Evolutionary conservation across 805 yeast genomes (phyloP).

Genomic region (Ogataea paradorogensis): DNA sequence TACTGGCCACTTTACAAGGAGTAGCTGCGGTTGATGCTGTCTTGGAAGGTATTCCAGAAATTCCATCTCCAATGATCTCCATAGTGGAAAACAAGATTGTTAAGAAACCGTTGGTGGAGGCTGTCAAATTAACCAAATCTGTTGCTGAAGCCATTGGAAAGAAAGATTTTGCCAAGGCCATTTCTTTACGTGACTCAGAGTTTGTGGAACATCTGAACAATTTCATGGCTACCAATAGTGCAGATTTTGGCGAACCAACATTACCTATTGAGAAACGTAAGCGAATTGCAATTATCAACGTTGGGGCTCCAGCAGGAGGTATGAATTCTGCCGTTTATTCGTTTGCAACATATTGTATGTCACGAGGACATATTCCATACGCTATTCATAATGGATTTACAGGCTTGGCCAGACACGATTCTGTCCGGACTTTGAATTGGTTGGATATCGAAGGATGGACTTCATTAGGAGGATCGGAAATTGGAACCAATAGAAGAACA

Average conservation of each 20-base stretch:
- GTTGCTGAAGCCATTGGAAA: conserved; percentile 67
- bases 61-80: conserved; percentile 95
- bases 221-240: conserved; percentile 63
- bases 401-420: conserved; percentile 64
- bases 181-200: conserved; percentile 66
- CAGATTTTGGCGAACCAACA: conserved; percentile 62
- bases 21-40: conserved; percentile 96
- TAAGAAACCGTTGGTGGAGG: conserved; percentile 66
- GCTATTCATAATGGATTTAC: conserved; percentile 75
- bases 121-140: conserved; percentile 65
- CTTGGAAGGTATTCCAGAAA: conserved; percentile 78
- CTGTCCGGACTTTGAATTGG: conserved; percentile 62
- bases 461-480: conserved; percentile 72
- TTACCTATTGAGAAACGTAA: conserved; percentile 52
- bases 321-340: conserved; percentile 77
- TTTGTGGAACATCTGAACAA: conserved; percentile 63
- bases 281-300: conserved; percentile 67
- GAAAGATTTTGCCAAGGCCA: conserved; percentile 68
- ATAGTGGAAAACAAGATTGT: conserved; percentile 69
- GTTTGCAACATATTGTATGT: conserved; percentile 69
- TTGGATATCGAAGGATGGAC: conserved; percentile 71
- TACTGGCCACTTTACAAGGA: conserved; percentile 92
- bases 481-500: conserved; percentile 74
- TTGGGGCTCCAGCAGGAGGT: conserved; percentile 81
- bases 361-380: conserved; percentile 68